These are phyloP conservation scores for Astrothelium subdiscretum DNA, from an alignment of 495 filamentous ascomycete genomes.

Conservation along the genomic window DNA sequence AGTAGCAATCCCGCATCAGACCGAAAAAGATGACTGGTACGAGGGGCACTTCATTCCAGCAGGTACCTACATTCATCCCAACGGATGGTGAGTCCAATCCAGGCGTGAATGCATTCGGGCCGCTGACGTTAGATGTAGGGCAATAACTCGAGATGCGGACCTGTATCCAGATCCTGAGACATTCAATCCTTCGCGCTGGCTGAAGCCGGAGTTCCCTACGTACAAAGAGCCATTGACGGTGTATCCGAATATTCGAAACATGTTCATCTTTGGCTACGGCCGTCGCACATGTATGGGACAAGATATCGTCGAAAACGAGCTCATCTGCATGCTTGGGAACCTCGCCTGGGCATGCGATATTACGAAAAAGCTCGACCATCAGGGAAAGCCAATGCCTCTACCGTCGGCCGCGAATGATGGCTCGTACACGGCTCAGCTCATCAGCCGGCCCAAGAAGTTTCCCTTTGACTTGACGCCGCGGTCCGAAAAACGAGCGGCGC, in stretches of 20 bases:
- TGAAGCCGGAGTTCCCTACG: constrained; percentile 34
- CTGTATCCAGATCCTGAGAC: constrained; percentile 30
- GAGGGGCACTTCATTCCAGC: constrained; percentile 32
- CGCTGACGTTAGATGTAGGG: constrained; percentile 5
- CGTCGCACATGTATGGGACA: constrained; percentile 41
- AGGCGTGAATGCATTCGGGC: background rate
- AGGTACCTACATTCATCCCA: constrained; percentile 35
- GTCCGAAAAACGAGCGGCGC: constrained; percentile 11
- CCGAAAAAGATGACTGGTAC: constrained; percentile 18
- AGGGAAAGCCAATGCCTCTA: background rate
- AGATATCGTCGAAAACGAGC: constrained; percentile 37
- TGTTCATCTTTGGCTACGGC: constrained; percentile 38
- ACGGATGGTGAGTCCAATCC: constrained; percentile 13
- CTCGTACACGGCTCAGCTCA: constrained; percentile 20
- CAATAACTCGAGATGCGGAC: constrained; percentile 11
- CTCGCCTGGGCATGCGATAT: constrained; percentile 49
- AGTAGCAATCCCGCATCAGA: constrained; percentile 11
- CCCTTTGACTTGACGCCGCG: constrained; percentile 34
- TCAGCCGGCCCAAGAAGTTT: constrained; percentile 39
- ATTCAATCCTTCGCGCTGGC: constrained; percentile 40
- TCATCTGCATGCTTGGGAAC: constrained; percentile 46
- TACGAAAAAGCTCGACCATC: constrained; percentile 24
- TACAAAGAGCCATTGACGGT: constrained; percentile 22
- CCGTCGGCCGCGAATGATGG: background rate
- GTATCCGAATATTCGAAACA: constrained; percentile 36